Conservation (phyloP, 306 rosid genomes). For the Phaseolus lunatus region DNA sequence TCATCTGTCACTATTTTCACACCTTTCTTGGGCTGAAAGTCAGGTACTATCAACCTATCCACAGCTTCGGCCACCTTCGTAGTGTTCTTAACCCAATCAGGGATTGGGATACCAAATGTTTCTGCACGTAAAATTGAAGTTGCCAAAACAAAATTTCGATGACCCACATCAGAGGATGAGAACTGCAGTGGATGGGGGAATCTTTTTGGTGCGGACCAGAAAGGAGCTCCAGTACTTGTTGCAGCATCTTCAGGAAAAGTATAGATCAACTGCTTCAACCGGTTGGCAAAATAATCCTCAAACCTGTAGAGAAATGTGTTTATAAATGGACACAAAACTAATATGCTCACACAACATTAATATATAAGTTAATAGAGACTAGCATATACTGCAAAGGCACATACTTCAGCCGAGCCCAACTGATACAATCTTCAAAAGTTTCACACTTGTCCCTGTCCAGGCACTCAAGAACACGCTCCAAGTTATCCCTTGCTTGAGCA, state of each 20-base stretch:
- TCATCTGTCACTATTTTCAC: constrained; percentile 84
- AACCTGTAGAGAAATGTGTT: constrained; percentile 59
- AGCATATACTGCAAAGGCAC: neutral
- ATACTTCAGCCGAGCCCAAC: constrained; percentile 90
- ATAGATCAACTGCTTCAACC: constrained; percentile 84
- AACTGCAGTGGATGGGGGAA: constrained; percentile 81
- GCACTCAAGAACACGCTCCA: constrained; percentile 86
- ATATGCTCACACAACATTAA: neutral
- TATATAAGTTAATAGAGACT: neutral
- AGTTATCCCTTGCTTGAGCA: constrained; percentile 88
- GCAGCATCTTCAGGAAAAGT: constrained; percentile 90
- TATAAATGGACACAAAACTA: neutral
- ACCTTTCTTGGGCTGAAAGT: constrained; percentile 78
- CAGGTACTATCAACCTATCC: constrained; percentile 73
- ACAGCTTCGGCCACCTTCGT: constrained; percentile 74
- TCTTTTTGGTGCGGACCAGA: constrained; percentile 96
- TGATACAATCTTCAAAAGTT: constrained; percentile 74
- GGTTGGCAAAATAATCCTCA: constrained; percentile 80
- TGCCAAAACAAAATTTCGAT: constrained; percentile 69
- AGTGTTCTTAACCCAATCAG: constrained; percentile 76
- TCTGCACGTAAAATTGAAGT: constrained; percentile 79
- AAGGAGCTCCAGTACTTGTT: constrained; percentile 84
- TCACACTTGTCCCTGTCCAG: constrained; percentile 77
- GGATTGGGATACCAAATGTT: constrained; percentile 80
- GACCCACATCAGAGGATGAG: constrained; percentile 66